phyloP scores from a whole-genome alignment of 2,329 filamentous ascomycete genomes.

The Camillea tinctor region DNA sequence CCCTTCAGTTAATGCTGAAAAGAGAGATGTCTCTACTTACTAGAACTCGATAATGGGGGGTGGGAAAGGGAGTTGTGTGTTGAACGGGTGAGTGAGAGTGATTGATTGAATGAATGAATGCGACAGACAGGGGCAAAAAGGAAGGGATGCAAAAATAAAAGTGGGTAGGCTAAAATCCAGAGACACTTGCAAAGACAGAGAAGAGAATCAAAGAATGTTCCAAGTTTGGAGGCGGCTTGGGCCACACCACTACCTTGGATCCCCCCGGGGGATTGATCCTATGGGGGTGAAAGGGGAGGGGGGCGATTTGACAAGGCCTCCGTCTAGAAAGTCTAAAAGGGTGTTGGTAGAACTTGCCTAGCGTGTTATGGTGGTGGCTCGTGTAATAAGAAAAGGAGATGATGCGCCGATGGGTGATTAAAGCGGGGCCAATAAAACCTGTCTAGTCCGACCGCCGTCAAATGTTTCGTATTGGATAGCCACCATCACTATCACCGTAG shows the following conservation, averaged over 20 bases:
- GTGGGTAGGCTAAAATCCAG: not conserved
- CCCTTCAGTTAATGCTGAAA: not conserved
- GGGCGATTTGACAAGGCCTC: not conserved
- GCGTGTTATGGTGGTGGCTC: not conserved
- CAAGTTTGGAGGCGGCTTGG: not conserved
- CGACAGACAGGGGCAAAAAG: not conserved
- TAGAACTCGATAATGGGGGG: too few species aligned
- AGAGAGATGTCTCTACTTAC: too few species aligned
- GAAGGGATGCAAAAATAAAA: not conserved
- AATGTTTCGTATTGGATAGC: not conserved
- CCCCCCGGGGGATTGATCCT: not conserved
- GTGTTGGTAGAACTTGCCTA: not conserved
- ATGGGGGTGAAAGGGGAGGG: not conserved
- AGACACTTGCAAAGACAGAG: not conserved
- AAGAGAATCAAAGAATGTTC: not conserved
- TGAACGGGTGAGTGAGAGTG: not conserved
- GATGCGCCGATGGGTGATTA: not conserved
- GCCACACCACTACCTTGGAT: not conserved
- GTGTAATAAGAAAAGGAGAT: not conserved
- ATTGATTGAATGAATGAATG: not conserved
- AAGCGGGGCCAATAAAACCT: not conserved
- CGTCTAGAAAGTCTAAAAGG: not conserved
- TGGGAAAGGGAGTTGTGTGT: too few species aligned
- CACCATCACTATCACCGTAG: not conserved
- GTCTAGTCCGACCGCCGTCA: not conserved